Base-by-base conservation (phyloP, 1,139 yeast species). In the Hyphopichia khmerensis region DNA sequence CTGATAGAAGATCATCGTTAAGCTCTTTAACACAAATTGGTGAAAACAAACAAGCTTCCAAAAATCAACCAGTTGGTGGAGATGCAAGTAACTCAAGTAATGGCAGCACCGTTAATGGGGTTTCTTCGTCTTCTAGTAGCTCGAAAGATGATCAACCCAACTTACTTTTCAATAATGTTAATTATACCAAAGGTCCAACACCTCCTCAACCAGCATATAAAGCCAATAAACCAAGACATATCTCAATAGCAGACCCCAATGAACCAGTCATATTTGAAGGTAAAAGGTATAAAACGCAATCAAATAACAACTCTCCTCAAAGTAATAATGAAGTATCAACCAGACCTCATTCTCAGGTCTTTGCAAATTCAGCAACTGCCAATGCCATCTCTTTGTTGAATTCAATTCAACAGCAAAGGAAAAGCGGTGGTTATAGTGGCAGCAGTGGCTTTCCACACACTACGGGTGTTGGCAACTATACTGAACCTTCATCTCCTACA, bases 51-150 rank as follows among this genome's bases (percentile, higher is more conserved):
- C 11, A 23, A 16, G 33, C 27, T 11, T 16, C 14, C 48, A 55
- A 30, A 44, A 53, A 42, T 50, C 48, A 35, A 15, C 29, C 29
- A 26, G n/a, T 11, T 11, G 13, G 29, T 26, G 29, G 29, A 26
- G 33, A 11, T 8, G 31, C 19, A 18, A 16, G 31, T 41, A 45
- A 40, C 41, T 50, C 56, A 14, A 38, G 46, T 16, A 44, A 47
- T 29, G 59, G 53, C 13, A 33, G 36, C 31, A 36, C 39, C 8
- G 27, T 26, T 8, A 24, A 31, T 37, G 41, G 39, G n/a, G 29
- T 43, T 50, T 52, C 10, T 47, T 48, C 40, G 49, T 52, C n/a
- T 49, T 54, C 29, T 5, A 48, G 36, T 15, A 38, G 39, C 10
- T 15, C 36, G 10, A 15, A 21, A 23, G 39, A n/a, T 32, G 34